Base-by-base conservation (phyloP, 108 stramenopile species). In the Skeletonema grethae region DNA sequence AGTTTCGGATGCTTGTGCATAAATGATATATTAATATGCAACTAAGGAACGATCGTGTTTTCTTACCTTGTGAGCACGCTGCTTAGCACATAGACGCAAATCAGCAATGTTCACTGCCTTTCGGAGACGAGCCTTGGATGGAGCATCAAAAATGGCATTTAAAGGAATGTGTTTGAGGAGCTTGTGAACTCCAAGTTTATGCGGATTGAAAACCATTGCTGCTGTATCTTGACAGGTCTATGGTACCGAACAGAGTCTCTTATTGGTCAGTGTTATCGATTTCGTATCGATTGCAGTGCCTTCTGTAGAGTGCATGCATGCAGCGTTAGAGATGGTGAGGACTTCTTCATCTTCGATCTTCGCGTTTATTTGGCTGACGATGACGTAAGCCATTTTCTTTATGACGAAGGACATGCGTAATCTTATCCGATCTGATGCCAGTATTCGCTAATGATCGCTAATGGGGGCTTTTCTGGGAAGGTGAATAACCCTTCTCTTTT, bases 101-200 rank as follows among this genome's bases (percentile, higher is more conserved):
- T 96, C 95, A 18, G 94, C 94, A 83, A 95, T 95, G 67, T 95
- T 95, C 28, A 95, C 90, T 29, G 95, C 95, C 82, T 86, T 90
- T 8, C 84, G 83, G 36, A 95, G 73, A 10, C 75, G 75, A 31
- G 78, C 67, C 77, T 93, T 86, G 68, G 89, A 87, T 12, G 95
- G 95, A 30, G 91, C 91, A 88, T 96, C 91, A 59, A 96, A 91
- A 29, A 96, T 55, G n/a, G 87, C 88, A 82, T 85, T 87, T 32
- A 96, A 77, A 53, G 95, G 95, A 50, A 96, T 89, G 69, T 96
- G 86, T 72, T 91, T 66, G 34, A 96, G 88, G 61, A 96, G 76
- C 67, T 96, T 96, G 88, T 96, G 95, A 7, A 96, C 80, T 63
- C 94, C 94, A 56, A 92, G 86, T 53, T 91, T 92, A 79, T 95